A percentile compares a stretch with the other conserved stretches of the same genome.
phyloP scores from a whole-genome alignment of 1,284 basidiomycete genomes.

The Papiliotrema nemorosa region DNA sequence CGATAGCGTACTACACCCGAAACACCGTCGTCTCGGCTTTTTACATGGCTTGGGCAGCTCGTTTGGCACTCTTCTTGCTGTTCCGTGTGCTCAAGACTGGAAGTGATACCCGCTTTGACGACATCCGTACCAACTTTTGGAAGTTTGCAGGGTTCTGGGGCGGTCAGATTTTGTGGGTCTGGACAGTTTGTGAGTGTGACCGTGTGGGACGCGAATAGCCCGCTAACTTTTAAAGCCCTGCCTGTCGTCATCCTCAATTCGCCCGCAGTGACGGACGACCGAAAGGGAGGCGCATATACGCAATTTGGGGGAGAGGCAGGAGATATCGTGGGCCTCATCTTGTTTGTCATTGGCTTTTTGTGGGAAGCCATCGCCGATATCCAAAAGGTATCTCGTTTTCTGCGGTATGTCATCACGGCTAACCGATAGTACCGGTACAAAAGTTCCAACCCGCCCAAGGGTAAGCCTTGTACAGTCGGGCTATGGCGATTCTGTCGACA shows the following conservation, averaged over 20 bases:
- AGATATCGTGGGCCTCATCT: slow-evolving; percentile 65
- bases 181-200: slow-evolving; percentile 55
- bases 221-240: slow-evolving; percentile 44
- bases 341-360: slow-evolving; percentile 63
- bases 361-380: slow-evolving; percentile 62
- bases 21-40: slow-evolving; percentile 21
- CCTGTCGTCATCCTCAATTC: slow-evolving; percentile 67
- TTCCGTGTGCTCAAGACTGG: slow-evolving; percentile 66
- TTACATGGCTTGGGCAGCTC: slow-evolving; percentile 57
- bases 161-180: slow-evolving; percentile 55
- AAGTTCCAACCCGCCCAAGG: slow-evolving; percentile 56
- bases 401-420: too few relatives aligned
- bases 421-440: slow-evolving; percentile 63
- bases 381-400: slow-evolving; percentile 56
- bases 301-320: slow-evolving; percentile 58
- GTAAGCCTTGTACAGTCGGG: slow-evolving; percentile 59
- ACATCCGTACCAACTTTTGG: slow-evolving; percentile 63
- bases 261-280: slow-evolving; percentile 58
- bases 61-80: slow-evolving; percentile 59
- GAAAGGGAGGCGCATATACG: slow-evolving; percentile 53
- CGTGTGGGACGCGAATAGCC: too few relatives aligned
- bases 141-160: slow-evolving; percentile 58
- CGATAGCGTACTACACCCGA: slow-evolving; percentile 54
- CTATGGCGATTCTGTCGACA: slow-evolving; percentile 51
- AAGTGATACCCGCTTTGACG: slow-evolving; percentile 64